These are phyloP conservation scores for Casuarina equisetifolia DNA, from an alignment of 306 rosid species.

Conservation along the genomic window DNA sequence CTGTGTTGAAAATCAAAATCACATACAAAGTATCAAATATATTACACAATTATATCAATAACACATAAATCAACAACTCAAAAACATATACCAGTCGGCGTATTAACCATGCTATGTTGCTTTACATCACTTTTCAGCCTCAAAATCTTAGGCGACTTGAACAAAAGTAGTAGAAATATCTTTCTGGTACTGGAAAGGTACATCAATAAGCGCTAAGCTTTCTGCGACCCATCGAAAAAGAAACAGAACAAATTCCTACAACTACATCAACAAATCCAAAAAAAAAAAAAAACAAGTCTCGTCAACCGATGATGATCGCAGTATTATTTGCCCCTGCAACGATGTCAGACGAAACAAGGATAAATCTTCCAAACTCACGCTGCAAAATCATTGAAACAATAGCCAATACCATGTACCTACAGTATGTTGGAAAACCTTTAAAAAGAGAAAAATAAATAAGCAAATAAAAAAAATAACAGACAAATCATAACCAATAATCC, in stretches of 20 bases:
- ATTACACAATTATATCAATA: background rate
- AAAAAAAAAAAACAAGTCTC: background rate
- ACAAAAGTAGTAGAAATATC: constrained; percentile 7
- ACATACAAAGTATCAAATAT: too few species aligned
- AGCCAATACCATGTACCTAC: background rate
- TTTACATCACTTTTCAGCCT: constrained; percentile 3
- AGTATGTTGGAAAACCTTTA: background rate
- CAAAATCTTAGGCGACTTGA: constrained; percentile 1
- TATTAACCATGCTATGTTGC: background rate
- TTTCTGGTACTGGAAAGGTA: background rate
- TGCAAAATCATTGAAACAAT: constrained; percentile 5
- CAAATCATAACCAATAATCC: background rate
- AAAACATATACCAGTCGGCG: background rate
- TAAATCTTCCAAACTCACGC: constrained; percentile 9
- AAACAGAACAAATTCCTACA: background rate
- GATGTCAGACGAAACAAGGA: background rate
- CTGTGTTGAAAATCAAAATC: background rate
- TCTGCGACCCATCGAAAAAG: constrained; percentile 13
- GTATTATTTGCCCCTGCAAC: constrained; percentile 4
- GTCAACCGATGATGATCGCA: constrained; percentile 4
- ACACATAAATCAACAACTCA: background rate
- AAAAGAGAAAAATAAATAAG: too few species aligned
- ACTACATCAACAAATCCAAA: background rate
- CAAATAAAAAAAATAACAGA: background rate
- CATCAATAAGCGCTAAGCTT: constrained; percentile 1